These are phyloP conservation scores for Penicillium parvum DNA, from an alignment of 495 filamentous ascomycete species.

Conservation along the genomic window DNA sequence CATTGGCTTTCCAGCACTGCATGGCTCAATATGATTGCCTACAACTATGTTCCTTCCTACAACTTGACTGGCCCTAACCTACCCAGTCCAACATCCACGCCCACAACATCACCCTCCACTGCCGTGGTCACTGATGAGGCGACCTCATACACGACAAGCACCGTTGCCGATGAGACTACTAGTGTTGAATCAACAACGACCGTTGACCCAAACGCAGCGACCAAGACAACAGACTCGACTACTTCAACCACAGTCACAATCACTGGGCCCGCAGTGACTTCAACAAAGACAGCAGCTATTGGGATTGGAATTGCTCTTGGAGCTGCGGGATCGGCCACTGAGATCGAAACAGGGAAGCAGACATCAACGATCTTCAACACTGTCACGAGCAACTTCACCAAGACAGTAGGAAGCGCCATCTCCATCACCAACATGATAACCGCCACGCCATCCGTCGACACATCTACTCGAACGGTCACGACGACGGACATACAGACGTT, in stretches of 20 bases:
- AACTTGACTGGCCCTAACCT: not conserved
- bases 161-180: not conserved
- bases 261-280: not conserved
- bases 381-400: not conserved
- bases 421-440: not conserved
- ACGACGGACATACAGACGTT: not conserved
- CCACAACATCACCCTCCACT: not conserved
- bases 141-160: not conserved
- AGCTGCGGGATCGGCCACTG: not conserved
- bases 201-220: not conserved
- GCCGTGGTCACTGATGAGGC: not conserved
- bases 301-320: not conserved
- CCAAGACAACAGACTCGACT: not conserved
- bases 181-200: not conserved
- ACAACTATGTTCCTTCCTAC: constrained; percentile 2
- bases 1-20: constrained; percentile 4
- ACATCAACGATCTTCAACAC: not conserved
- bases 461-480: not conserved
- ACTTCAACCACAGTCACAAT: not conserved
- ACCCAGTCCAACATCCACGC: not conserved
- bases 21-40: constrained; percentile 8
- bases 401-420: not conserved
- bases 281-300: not conserved
- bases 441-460: not conserved
- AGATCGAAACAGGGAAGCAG: not conserved